phyloP scores from a whole-genome alignment of 306 rosid genomes.

The Quercus mongolica region DNA sequence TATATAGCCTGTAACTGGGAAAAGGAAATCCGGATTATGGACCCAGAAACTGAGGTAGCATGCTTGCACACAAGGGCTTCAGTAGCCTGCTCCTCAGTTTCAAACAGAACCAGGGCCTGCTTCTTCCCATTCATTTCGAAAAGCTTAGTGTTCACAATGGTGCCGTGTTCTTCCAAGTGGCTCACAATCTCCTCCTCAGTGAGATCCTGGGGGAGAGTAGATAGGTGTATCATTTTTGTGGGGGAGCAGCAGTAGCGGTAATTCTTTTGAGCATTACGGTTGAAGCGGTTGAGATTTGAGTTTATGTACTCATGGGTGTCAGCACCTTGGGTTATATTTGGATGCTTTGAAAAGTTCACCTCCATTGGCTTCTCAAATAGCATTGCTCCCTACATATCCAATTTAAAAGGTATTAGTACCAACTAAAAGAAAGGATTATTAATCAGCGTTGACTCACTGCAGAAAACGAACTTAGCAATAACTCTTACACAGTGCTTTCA shows the following conservation, averaged over 20 bases:
- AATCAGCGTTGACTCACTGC: not conserved
- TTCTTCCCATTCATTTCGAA: conserved; percentile 99
- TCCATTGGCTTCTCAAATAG: conserved; percentile 89
- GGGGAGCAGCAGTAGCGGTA: conserved; percentile 98
- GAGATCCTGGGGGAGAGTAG: conserved; percentile 88
- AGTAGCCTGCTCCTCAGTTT: conserved; percentile 92
- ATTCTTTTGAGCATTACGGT: conserved; percentile 98
- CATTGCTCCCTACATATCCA: conserved; percentile 62
- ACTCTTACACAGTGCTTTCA: not conserved
- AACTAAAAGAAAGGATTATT: not conserved
- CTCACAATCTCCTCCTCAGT: conserved; percentile 79
- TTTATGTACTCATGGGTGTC: conserved; percentile 84
- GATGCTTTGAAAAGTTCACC: conserved; percentile 92
- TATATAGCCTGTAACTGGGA: conserved; percentile 84
- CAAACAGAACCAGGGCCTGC: conserved; percentile 87
- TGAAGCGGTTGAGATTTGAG: conserved; percentile 95
- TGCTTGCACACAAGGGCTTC: conserved; percentile 99
- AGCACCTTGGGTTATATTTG: conserved; percentile 88
- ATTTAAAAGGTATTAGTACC: conserved; percentile 6
- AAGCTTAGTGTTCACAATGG: conserved; percentile 71
- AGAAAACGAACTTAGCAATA: not conserved
- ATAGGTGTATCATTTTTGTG: conserved; percentile 84
- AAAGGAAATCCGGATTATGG: conserved; percentile 82
- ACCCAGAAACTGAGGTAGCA: conserved; percentile 75
- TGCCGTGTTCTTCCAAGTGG: conserved; percentile 79